Evolutionary conservation across 495 filamentous ascomycete genomes (phyloP), one percentile per base, ranked within the genome.

Genomic region (Aspergillus funiculosus): DNA sequence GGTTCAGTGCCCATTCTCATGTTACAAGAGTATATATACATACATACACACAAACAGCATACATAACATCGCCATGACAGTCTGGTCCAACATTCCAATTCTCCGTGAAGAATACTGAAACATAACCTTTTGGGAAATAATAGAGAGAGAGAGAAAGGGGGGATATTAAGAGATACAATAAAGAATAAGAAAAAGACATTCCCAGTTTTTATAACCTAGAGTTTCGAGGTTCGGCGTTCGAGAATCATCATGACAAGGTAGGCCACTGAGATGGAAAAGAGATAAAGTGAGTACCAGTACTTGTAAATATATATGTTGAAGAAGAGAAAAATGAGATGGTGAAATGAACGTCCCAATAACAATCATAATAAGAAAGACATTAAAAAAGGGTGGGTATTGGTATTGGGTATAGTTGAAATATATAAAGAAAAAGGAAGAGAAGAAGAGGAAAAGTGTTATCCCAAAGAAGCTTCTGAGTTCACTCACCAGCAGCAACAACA

Each of bases 401-500:
- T 24, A 39, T 46, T 18, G 24, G 38, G 35, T 25, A n/a, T 39
- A 34, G 46, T 22, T 40, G 44, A 48, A 34, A 22, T 24, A 1
- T 15, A 18, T 15, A 39, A 24, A 17, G 28, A 48, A 39, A 29
- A 20, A 7, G 27, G 11, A 36, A 34, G 5, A 32, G 24, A 39
- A 45, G 29, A 18, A 39, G 30, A 43, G 26, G 39, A 51, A 42
- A 30, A 43, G 28, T 27, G 34, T 39, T 49, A 30, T 14, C 11
- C 17, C 10, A 24, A n/a, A 17, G 1, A 29, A 19, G 27, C 13
- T 31, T 10, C n/a, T n/a, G n/a, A n/a, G n/a, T 15, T 59, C 42
- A 73, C 72, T 72, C 50, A 75, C 73, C 61, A 39, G 72, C 62
- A 62, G 70, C 68, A 54, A 71, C 55, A 46, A 64, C 38, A 19